phyloP scores from a whole-genome alignment of 495 filamentous ascomycete species.

The Penicillium canescens region DNA sequence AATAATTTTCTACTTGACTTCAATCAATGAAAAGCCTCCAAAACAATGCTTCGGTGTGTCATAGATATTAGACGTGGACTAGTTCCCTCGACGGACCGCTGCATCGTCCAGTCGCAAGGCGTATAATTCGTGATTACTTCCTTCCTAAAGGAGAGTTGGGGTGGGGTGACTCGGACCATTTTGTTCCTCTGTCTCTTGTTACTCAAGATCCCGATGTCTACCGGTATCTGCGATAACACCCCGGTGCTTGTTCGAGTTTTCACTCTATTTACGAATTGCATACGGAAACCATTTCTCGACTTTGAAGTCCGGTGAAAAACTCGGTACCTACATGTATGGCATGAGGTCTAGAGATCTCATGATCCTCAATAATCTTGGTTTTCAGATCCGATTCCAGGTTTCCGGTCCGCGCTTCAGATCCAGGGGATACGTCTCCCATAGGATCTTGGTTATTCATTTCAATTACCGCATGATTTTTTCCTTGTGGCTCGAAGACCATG shows the following conservation, averaged over 20 bases:
- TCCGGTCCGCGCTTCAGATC: not conserved
- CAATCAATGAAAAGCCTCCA: not conserved
- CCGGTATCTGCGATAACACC: conserved; percentile 1
- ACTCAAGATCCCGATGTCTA: conserved; percentile 5
- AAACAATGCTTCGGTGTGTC: not conserved
- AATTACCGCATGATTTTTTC: not conserved
- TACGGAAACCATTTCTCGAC: conserved; percentile 2
- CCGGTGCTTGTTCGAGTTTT: conserved; percentile 4
- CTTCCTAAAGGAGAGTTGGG: conserved; percentile 8
- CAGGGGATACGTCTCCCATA: not conserved
- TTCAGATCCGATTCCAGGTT: conserved; percentile 2
- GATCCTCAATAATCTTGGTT: not conserved
- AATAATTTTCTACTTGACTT: not conserved
- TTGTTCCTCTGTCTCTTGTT: conserved; percentile 9
- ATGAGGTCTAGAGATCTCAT: not conserved
- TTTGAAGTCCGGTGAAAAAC: conserved; percentile 10
- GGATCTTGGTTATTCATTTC: not conserved
- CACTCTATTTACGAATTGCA: conserved; percentile 8
- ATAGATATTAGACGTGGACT: not conserved
- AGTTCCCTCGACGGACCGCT: conserved; percentile 7
- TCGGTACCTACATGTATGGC: not conserved
- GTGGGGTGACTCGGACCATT: conserved; percentile 30
- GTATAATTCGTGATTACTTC: conserved; percentile 11
- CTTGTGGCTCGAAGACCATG: not conserved
- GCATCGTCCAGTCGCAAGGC: conserved; percentile 6